Evolutionary conservation across 148 eudicot genomes (phyloP), one percentile per base, ranked within the genome.

Genomic region (Chenopodium suecicum): DNA sequence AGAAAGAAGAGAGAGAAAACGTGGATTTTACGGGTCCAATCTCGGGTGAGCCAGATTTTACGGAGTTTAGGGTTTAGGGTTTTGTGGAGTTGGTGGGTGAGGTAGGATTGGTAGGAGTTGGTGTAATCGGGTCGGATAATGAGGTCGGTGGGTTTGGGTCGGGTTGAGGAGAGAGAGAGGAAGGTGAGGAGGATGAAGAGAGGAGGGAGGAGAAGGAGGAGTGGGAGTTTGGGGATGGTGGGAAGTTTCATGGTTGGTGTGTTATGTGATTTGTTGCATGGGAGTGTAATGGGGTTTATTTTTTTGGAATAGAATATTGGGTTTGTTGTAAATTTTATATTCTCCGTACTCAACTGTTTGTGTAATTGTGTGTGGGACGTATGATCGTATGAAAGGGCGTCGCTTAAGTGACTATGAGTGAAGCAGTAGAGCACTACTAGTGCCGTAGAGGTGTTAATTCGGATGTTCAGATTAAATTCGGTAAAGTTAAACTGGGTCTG

Each of bases 11-110:
- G 20, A 52, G 89, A 46, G 89, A 94, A 93, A 17, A 92, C 93
- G 1, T 31, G 76, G 77, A 93, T 80, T 56, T 93, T 94, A 0
- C 97, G 89, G 74, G 85, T 87, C 98, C 97, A 94, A 63, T 94
- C 98, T 0, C 95, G 89, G 80, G 95, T 91, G 14, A 84, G 86
- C 98, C 98, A 94, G 31, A 91, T 80, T 58, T 87, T 65, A 0
- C 97, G 90, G 85, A 93, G 95, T 17, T 85, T 89, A 0, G 94
- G 98, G 83, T 91, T 88, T 52, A 84, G 91, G 73, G 97, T 93
- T 82, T 93, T 93, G 84, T 89, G 88, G 77, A 93, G 97, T 80
- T 94, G 98, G 70, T 81, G 92, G 29, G 80, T 63, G 27, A 94
- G 83, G 92, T 94, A 91, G 79, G 90, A 19, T 4, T 87, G 87